phyloP scores from a whole-genome alignment of 2,329 filamentous ascomycete species.

The Aspergillus ibericus region DNA sequence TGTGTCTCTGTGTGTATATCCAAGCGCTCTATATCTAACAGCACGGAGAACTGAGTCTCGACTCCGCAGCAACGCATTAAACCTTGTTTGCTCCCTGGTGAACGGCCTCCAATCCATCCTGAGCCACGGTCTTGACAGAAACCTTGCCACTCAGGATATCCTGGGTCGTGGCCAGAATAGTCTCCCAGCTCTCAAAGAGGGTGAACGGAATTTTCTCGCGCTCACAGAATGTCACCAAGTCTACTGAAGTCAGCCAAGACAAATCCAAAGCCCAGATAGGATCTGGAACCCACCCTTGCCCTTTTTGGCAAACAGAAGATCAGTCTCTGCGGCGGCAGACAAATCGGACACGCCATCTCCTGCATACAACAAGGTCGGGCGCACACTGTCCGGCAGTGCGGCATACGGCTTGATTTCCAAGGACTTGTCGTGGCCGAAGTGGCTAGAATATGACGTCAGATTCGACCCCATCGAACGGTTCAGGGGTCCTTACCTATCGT shows the following conservation, averaged over 20 bases:
- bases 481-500: slow-evolving; percentile 67
- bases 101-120: slow-evolving; percentile 37
- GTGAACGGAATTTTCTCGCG: slow-evolving; percentile 83
- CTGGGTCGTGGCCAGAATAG: slow-evolving; percentile 73
- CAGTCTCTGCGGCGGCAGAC: slow-evolving; percentile 87
- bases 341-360: slow-evolving; percentile 93
- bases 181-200: slow-evolving; percentile 79
- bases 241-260: slow-evolving; percentile 46
- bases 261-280: neutral
- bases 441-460: slow-evolving; percentile 46
- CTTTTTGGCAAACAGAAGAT: slow-evolving; percentile 89
- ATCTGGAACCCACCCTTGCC: slow-evolving; percentile 65
- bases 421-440: slow-evolving; percentile 96
- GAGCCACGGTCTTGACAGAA: slow-evolving; percentile 68
- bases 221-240: slow-evolving; percentile 85
- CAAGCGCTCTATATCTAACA: slow-evolving; percentile 7
- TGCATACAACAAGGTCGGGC: slow-evolving; percentile 88
- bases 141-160: slow-evolving; percentile 73
- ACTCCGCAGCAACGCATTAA: neutral
- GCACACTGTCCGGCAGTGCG: slow-evolving; percentile 62
- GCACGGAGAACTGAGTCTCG: neutral
- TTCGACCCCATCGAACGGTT: neutral
- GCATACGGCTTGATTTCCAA: slow-evolving; percentile 83
- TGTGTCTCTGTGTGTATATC: neutral
- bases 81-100: slow-evolving; percentile 1